Percentiles rank a stretch among this genome's conserved stretches.
Conservation (phyloP, 257 asterid genomes). For the Solanum piurae region DNA sequence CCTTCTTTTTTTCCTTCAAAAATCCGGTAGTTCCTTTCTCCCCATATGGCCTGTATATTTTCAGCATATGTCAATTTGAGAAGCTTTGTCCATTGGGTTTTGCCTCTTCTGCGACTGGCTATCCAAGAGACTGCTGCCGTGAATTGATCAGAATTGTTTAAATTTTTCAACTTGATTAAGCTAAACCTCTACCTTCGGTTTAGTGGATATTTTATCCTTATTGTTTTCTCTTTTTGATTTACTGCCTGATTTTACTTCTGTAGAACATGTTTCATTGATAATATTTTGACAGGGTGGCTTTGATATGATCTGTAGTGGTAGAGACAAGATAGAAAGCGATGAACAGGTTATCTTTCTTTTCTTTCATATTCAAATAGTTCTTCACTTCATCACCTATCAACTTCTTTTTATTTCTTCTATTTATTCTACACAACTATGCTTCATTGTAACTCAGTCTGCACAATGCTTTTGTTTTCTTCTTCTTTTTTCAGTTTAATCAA, state of each 20-base stretch:
- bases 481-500: slow-evolving; percentile 66
- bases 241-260: not conserved
- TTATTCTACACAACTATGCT: not conserved
- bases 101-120: not conserved
- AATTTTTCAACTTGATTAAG: not conserved
- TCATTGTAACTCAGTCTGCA: not conserved
- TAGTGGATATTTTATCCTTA: not conserved
- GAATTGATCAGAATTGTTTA: not conserved
- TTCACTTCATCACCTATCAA: not conserved
- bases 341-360: slow-evolving; percentile 52
- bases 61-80: not conserved
- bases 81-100: not conserved
- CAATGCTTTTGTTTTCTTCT: not conserved
- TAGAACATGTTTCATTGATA: not conserved
- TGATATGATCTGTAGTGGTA: slow-evolving; percentile 94
- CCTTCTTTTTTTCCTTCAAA: not conserved
- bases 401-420: not conserved
- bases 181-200: not conserved
- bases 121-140: not conserved
- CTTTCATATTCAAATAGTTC: not conserved
- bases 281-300: slow-evolving; percentile 72
- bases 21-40: not conserved
- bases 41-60: not conserved
- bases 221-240: not conserved
- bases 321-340: slow-evolving; percentile 98